Conservation (phyloP, 2,329 filamentous ascomycete species). For the Ophiostoma sp. region DNA sequence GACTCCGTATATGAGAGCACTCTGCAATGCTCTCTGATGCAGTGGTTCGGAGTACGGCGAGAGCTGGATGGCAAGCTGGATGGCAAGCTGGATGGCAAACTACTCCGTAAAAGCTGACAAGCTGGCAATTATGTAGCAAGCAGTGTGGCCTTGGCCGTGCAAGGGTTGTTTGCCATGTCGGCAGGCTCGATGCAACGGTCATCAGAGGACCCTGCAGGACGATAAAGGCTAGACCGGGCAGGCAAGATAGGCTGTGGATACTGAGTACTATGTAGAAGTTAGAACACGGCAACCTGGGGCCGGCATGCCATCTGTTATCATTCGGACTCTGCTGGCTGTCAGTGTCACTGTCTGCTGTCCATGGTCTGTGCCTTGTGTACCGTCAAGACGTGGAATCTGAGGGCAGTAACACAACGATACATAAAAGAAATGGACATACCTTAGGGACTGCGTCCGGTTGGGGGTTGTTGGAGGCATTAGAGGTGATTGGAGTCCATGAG, state of each 20-base stretch:
- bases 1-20: background rate
- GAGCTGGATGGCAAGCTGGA: background rate
- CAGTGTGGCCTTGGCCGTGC: slow-evolving; percentile 2
- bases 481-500: background rate
- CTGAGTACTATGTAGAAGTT: too few species aligned
- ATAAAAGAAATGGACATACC: background rate
- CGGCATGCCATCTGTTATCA: background rate
- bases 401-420: background rate
- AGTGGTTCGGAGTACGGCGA: background rate
- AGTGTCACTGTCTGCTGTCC: background rate
- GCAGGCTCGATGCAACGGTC: background rate
- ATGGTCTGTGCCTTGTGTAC: background rate
- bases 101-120: background rate
- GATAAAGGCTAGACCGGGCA: slow-evolving; percentile 9
- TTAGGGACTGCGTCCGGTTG: background rate
- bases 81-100: too few species aligned
- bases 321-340: background rate
- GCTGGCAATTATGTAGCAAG: background rate
- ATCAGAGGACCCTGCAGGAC: slow-evolving; percentile 16
- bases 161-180: slow-evolving; percentile 3
- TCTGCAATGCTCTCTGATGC: background rate
- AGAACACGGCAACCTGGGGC: background rate
- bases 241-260: background rate
- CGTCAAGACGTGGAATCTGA: background rate
- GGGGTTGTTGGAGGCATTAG: background rate